These are phyloP conservation scores for Apiotrichum gracile DNA, from an alignment of 1,284 basidiomycete genomes.

Conservation along the genomic window DNA sequence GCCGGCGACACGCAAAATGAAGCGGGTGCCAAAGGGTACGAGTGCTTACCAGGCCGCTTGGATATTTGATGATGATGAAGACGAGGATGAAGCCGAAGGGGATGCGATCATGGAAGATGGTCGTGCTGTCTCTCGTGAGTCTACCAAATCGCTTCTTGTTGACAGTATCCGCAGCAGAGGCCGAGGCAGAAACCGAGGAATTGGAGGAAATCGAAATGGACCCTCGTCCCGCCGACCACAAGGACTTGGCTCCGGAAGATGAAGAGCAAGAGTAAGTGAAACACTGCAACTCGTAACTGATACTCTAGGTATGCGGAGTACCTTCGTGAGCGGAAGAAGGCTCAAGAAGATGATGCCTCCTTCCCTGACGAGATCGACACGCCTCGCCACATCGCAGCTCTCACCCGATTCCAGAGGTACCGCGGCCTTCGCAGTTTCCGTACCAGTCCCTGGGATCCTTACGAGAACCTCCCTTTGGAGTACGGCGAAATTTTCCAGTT, in stretches of 20 bases:
- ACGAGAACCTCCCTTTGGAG: constrained; percentile 89
- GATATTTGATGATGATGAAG: constrained; percentile 72
- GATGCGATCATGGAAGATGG: constrained; percentile 41
- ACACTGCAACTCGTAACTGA: constrained; percentile 1
- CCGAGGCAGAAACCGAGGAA: constrained; percentile 41
- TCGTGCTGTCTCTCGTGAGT: background rate
- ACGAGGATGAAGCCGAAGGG: constrained; percentile 55
- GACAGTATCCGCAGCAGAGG: constrained; percentile 24
- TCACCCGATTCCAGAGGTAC: constrained; percentile 84
- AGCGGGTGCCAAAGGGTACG: constrained; percentile 77
- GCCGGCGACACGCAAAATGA: constrained; percentile 55
- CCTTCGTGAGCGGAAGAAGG: constrained; percentile 54
- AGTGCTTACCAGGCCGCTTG: constrained; percentile 91
- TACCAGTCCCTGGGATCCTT: constrained; percentile 95
- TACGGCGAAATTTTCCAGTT: constrained; percentile 97
- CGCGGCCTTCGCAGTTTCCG: constrained; percentile 87
- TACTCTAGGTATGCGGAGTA: constrained; percentile 59
- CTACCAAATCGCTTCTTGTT: background rate
- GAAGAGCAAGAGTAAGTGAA: constrained; percentile 69
- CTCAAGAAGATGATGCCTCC: constrained; percentile 66
- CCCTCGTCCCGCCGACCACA: constrained; percentile 39
- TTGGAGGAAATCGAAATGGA: constrained; percentile 58
- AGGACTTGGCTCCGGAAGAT: constrained; percentile 62
- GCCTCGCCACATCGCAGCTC: constrained; percentile 76
- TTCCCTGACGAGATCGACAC: constrained; percentile 99